A percentile compares a stretch with the other conserved stretches of the same genome.
These are phyloP conservation scores for Botrytis deweyae DNA, from an alignment of 2,329 filamentous ascomycete species.

Conservation along the genomic window DNA sequence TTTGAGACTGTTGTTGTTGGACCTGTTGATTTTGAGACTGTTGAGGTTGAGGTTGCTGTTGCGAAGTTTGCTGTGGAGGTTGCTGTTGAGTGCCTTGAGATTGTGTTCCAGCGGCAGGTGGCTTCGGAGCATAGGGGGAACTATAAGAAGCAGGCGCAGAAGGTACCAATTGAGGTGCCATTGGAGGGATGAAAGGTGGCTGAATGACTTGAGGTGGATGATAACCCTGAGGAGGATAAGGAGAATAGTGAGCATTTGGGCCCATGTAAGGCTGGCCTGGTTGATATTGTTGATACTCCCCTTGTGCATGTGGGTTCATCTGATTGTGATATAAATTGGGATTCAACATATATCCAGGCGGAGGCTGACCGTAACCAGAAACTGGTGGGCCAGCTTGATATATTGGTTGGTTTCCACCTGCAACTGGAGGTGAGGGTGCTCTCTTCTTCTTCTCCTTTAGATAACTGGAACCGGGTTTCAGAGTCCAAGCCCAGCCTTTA, in stretches of 20 bases:
- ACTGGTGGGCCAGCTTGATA: conserved; percentile 33
- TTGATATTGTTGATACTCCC: conserved; percentile 24
- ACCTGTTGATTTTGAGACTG: conserved; percentile 9
- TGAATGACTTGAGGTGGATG: conserved; percentile 21
- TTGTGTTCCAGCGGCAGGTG: conserved; percentile 25
- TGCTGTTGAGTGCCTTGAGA: conserved; percentile 19
- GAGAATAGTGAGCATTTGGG: conserved; percentile 21
- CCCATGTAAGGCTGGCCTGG: conserved; percentile 32
- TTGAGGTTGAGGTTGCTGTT: conserved; percentile 15
- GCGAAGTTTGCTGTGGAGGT: conserved; percentile 1
- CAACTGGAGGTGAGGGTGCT: conserved; percentile 43
- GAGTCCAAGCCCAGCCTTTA: conserved; percentile 57
- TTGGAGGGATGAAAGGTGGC: conserved; percentile 25
- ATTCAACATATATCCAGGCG: conserved; percentile 29
- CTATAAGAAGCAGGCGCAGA: conserved; percentile 34
- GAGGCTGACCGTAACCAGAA: conserved; percentile 23
- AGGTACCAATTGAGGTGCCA: conserved; percentile 32
- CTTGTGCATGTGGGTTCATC: conserved; percentile 28
- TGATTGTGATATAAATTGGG: conserved; percentile 31
- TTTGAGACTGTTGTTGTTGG: conserved; percentile 10
- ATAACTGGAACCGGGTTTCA: conserved; percentile 52
- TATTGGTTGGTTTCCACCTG: conserved; percentile 34
- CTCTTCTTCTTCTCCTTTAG: conserved; percentile 55
- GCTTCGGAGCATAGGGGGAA: conserved; percentile 40
- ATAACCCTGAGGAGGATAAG: conserved; percentile 20